Base-by-base conservation (phyloP, 176 grass and related monocot genomes). In the Avena insularis region DNA sequence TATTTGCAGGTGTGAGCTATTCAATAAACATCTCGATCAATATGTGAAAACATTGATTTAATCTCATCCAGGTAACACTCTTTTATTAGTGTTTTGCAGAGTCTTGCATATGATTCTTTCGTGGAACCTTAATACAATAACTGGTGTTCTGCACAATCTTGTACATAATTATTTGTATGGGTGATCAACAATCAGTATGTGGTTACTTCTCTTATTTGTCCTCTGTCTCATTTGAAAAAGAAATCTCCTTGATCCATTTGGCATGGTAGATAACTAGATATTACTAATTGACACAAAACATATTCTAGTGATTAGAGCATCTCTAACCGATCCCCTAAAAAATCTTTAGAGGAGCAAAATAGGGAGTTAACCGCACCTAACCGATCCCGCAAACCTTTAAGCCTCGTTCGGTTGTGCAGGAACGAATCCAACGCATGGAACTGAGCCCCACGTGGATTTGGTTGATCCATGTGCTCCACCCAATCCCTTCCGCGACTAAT, bases 21-120 rank as follows among this genome's bases (percentile, higher is more conserved):
- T 94, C 86, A 94, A 83, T 72, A 94, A 94, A 77, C 90, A 94
- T 82, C 92, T 91, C 3, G 92, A 94, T 87, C 89, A 87, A 71
- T 94, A 94, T 68, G 90, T 87, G 65, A 94, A 86, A 84, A 94
- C 87, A 66, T 87, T 91, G 78, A 94, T 94, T 82, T 94, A 79
- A 89, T 71, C 54, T 40, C 47, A 23, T 36, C 3, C 46, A 85
- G 87, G 87, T 87, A 91, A 56, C 19, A 2, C 60, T 69, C 31
- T 73, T 9, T 62, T 8, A 5, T 33, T 75, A 8, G 1, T 58
- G 12, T 68, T 85, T 20, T 67, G 19, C 48, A 36, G 8, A 75
- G 0, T 49, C 3, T 13, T 73, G 36, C 57, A 7, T 57, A 16
- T 57, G 21, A 20, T 61, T 0, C 3, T 54, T 77, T 27, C 57